Percentiles rank a stretch among this genome's conserved stretches.
Evolutionary conservation across 2,329 filamentous ascomycete species (phyloP).

Genomic region (Dactylella cylindrospora): DNA sequence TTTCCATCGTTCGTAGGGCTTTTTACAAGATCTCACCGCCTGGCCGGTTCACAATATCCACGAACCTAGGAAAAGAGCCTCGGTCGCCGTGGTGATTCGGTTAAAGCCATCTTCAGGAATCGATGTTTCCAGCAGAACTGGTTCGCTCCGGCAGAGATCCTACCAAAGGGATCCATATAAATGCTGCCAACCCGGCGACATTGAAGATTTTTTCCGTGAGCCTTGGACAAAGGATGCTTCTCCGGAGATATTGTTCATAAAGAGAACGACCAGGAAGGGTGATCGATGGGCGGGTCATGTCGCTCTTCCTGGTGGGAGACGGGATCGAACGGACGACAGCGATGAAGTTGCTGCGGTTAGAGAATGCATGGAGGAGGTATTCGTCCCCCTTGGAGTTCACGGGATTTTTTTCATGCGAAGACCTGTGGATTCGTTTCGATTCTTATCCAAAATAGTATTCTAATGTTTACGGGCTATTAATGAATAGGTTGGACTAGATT

Average conservation of each 20-base stretch:
- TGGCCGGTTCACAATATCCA: conserved; percentile 10
- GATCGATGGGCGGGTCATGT: conserved; percentile 72
- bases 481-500: conserved; percentile 52
- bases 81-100: conserved; percentile 66
- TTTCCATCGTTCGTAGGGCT: conserved; percentile 1
- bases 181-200: conserved; percentile 50
- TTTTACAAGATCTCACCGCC: conserved; percentile 27
- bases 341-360: conserved; percentile 65
- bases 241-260: conserved; percentile 71
- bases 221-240: conserved; percentile 67
- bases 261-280: conserved; percentile 64
- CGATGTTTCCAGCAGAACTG: conserved; percentile 5
- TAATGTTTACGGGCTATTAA: background rate
- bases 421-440: conserved; percentile 62
- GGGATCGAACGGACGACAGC: conserved; percentile 65
- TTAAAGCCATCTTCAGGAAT: conserved; percentile 59
- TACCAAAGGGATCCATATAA: conserved; percentile 19
- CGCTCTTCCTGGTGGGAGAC: conserved; percentile 67
- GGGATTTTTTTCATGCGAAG: conserved; percentile 58
- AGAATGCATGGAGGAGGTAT: conserved; percentile 67
- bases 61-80: conserved; percentile 55
- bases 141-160: conserved; percentile 49
- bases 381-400: conserved; percentile 61
- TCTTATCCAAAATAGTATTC: background rate
- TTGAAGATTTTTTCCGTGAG: conserved; percentile 64